Conservation (phyloP, 306 rosid genomes). For the Sesbania bispinosa region DNA sequence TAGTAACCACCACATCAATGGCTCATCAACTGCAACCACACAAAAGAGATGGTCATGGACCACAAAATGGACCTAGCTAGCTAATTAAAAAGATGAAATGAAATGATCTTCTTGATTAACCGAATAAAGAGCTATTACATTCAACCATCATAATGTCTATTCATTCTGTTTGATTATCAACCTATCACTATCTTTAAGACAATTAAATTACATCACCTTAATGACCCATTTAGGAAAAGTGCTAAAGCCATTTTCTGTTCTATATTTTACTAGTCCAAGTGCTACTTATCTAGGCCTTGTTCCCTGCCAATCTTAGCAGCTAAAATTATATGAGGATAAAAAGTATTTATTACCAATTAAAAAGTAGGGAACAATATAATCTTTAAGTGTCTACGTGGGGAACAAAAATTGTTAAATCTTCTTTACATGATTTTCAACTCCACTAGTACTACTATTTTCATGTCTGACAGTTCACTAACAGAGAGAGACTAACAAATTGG, state of each 20-base stretch:
- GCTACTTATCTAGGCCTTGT: conserved; percentile 19
- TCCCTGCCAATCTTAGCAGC: conserved; percentile 21
- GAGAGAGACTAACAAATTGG: conserved; percentile 26
- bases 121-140: conserved; percentile 38
- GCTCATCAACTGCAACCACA: conserved; percentile 47
- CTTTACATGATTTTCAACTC: conserved; percentile 31
- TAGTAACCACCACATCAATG: conserved; percentile 30
- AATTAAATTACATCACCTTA: conserved; percentile 37
- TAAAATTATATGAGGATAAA: conserved; percentile 1
- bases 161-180: conserved; percentile 43
- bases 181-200: conserved; percentile 33
- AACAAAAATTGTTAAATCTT: conserved; percentile 24
- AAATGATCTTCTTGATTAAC: conserved; percentile 38
- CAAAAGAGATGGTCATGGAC: conserved; percentile 51
- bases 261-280: conserved; percentile 6
- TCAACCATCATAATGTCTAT: conserved; percentile 34
- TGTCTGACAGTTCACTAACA: conserved; percentile 23
- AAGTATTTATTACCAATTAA: conserved; percentile 4
- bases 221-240: conserved; percentile 23
- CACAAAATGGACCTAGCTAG: conserved; percentile 52
- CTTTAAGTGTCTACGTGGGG: conserved; percentile 26
- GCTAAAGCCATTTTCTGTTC: conserved; percentile 16
- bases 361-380: conserved; percentile 28
- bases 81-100: conserved; percentile 38
- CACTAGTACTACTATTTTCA: conserved; percentile 31